A percentile compares a stretch with the other conserved stretches of the same genome.
These are phyloP conservation scores for Protea cynaroides DNA, from an alignment of 164 flowering plant genomes.

Conservation along the genomic window DNA sequence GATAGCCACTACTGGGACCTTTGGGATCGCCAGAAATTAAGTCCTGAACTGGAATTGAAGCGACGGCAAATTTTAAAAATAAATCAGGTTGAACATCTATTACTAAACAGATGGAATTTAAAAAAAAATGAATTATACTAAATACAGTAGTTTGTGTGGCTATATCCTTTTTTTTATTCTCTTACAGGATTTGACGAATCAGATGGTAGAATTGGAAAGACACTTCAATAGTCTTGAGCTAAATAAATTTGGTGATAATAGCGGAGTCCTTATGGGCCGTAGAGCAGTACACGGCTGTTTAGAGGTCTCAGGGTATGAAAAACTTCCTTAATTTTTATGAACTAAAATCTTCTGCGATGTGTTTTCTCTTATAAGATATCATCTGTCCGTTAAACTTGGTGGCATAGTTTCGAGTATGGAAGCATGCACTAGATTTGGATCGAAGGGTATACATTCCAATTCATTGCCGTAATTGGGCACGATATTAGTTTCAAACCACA, in stretches of 20 bases:
- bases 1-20: slow-evolving; percentile 76
- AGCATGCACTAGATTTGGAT: too few species aligned
- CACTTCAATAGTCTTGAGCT: slow-evolving; percentile 86
- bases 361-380: too few species aligned
- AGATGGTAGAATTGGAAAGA: slow-evolving; percentile 73
- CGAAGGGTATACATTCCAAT: not conserved
- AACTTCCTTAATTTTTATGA: too few species aligned
- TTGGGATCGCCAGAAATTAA: slow-evolving; percentile 80
- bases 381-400: too few species aligned
- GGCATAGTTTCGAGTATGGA: too few species aligned
- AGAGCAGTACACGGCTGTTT: slow-evolving; percentile 30
- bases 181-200: slow-evolving; percentile 64
- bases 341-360: too few species aligned
- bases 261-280: slow-evolving; percentile 23
- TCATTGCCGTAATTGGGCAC: not conserved
- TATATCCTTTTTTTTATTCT: not conserved
- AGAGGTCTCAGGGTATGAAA: slow-evolving; percentile 58
- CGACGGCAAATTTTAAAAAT: slow-evolving; percentile 38
- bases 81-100: slow-evolving; percentile 44
- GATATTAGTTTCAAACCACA: too few species aligned
- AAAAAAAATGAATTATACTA: too few species aligned
- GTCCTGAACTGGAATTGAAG: slow-evolving; percentile 80
- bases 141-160: not conserved
- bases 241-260: slow-evolving; percentile 55
- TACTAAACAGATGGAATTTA: too few species aligned